Conservation (phyloP, 164 flowering plant species). For the Dillenia turbinata region DNA sequence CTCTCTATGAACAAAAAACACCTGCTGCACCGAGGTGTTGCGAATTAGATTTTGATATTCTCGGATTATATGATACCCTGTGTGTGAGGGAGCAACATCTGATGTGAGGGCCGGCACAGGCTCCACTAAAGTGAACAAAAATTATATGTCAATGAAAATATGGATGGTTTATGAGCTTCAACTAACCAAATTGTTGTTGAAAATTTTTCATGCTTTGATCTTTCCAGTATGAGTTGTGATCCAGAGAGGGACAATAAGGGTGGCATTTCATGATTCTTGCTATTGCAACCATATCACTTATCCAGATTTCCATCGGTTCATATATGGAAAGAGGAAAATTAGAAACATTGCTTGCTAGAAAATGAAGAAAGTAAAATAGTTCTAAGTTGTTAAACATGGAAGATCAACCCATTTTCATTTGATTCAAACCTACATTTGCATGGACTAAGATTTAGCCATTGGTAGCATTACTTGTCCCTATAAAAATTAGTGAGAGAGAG, state of each 20-base stretch:
- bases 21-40: too few relatives aligned
- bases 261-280: conserved; percentile 50
- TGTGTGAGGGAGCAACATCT: too few relatives aligned
- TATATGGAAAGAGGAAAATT: background rate
- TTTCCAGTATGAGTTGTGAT: conserved; percentile 53
- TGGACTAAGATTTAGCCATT: conserved; percentile 37
- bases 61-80: too few relatives aligned
- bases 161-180: background rate
- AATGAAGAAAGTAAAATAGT: background rate
- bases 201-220: conserved; percentile 36
- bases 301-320: conserved; percentile 23
- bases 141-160: background rate
- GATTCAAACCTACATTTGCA: conserved; percentile 59
- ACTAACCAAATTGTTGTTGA: background rate
- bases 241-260: conserved; percentile 40
- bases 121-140: conserved; percentile 27
- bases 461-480: conserved; percentile 17
- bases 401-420: conserved; percentile 40
- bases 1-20: too few relatives aligned
- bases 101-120: too few relatives aligned
- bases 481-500: background rate
- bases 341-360: background rate
- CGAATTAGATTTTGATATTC: too few relatives aligned
- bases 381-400: background rate
- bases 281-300: conserved; percentile 58